A percentile compares a stretch with the other conserved stretches of the same genome.
Evolutionary conservation across 2,329 filamentous ascomycete genomes (phyloP).

Genomic region (Herpomyces periplanetae): DNA sequence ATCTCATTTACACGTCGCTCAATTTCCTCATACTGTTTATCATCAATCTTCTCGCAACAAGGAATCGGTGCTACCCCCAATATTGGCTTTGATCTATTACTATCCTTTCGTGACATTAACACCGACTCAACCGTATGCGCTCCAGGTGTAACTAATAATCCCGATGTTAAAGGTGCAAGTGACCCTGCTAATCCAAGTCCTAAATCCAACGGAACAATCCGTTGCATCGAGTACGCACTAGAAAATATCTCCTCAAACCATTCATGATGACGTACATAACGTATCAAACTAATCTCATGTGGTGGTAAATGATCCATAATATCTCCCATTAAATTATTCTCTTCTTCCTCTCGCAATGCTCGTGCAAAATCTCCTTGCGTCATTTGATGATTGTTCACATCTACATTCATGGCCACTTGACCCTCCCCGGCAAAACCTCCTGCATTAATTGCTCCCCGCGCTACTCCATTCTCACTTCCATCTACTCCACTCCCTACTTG

Average conservation of each 20-base stretch:
- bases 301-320: constrained; percentile 63
- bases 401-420: no score
- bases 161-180: constrained; percentile 38
- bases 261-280: constrained; percentile 80
- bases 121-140: constrained; percentile 4
- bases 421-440: no score
- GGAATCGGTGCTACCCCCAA: constrained; percentile 14
- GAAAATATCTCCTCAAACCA: constrained; percentile 96
- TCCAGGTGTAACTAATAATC: constrained; percentile 28
- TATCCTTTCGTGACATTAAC: constrained; percentile 9
- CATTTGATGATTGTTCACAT: no score
- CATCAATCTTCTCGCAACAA: constrained; percentile 24
- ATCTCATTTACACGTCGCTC: constrained; percentile 32
- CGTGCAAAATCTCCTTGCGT: no score
- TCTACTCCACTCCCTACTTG: no score
- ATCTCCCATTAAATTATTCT: constrained; percentile 54
- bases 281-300: constrained; percentile 44
- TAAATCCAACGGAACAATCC: constrained; percentile 55
- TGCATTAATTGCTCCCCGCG: no score
- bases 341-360: constrained; percentile 49
- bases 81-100: constrained; percentile 10
- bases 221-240: constrained; percentile 46
- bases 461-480: no score
- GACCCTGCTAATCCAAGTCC: constrained; percentile 42
- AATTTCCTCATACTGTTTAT: constrained; percentile 46